Percentiles rank a stretch among this genome's conserved stretches.
phyloP scores from a whole-genome alignment of 2,329 filamentous ascomycete species.

The Cercospora canescens region DNA sequence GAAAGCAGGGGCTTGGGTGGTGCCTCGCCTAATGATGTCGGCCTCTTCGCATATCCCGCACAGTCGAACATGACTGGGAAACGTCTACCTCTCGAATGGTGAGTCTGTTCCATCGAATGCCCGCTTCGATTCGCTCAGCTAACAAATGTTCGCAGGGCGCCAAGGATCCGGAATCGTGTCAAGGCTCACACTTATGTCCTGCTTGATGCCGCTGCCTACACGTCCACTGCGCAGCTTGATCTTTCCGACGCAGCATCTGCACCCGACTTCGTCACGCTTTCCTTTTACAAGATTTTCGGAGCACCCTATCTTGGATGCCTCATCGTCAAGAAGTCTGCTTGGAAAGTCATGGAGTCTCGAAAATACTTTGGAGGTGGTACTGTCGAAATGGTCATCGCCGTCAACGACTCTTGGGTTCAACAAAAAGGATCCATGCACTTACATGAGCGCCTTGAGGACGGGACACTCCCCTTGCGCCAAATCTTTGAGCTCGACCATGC shows the following conservation, averaged over 20 bases:
- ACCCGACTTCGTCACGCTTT: slow-evolving; percentile 82
- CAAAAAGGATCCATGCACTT: slow-evolving; percentile 64
- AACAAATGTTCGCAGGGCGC: slow-evolving; percentile 24
- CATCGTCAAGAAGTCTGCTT: slow-evolving; percentile 72
- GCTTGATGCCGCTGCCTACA: slow-evolving; percentile 79
- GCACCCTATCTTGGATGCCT: slow-evolving; percentile 87
- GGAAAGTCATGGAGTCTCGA: slow-evolving; percentile 60
- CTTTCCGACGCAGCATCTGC: slow-evolving; percentile 68
- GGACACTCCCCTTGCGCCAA: slow-evolving; percentile 82
- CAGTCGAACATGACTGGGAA: slow-evolving; percentile 90
- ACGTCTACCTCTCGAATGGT: slow-evolving; percentile 73
- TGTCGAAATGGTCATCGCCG: slow-evolving; percentile 76
- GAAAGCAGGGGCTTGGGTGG: slow-evolving; percentile 39
- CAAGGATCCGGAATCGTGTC: slow-evolving; percentile 43
- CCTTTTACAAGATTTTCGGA: slow-evolving; percentile 94
- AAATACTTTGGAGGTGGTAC: slow-evolving; percentile 91
- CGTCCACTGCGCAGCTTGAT: slow-evolving; percentile 74
- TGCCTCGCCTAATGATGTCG: slow-evolving; percentile 23
- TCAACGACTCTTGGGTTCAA: slow-evolving; percentile 78
- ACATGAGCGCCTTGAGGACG: slow-evolving; percentile 84
- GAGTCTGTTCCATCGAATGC: slow-evolving; percentile 31
- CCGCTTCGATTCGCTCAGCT: not conserved
- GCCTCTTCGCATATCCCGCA: slow-evolving; percentile 76
- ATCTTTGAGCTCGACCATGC: slow-evolving; percentile 80
- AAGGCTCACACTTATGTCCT: slow-evolving; percentile 58